These are phyloP conservation scores for Hypoxylon sp. DNA, from an alignment of 2,329 filamentous ascomycete genomes.

Conservation along the genomic window DNA sequence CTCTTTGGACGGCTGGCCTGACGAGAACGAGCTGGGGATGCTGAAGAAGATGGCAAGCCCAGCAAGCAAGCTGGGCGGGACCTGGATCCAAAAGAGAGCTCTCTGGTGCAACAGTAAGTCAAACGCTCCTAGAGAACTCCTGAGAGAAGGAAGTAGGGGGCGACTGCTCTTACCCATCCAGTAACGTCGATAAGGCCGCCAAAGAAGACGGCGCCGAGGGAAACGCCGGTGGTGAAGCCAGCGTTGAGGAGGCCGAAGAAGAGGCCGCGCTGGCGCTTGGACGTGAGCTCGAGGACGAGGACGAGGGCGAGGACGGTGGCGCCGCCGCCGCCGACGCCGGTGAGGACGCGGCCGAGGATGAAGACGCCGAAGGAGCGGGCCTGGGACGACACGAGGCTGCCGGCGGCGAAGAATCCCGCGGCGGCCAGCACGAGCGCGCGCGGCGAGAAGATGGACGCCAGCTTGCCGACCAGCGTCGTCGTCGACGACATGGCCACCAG, in stretches of 20 bases:
- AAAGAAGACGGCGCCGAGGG: conserved; percentile 74
- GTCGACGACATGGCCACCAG: conserved; percentile 68
- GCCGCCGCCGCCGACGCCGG: conserved; percentile 74
- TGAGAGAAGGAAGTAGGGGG: not conserved
- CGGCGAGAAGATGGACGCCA: conserved; percentile 78
- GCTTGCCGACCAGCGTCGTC: conserved; percentile 73
- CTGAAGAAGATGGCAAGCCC: conserved; percentile 70
- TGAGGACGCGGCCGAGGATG: conserved; percentile 71
- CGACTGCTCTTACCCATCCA: conserved; percentile 76
- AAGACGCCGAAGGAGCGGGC: conserved; percentile 69
- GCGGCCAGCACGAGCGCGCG: conserved; percentile 70
- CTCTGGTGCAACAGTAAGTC: conserved; percentile 50
- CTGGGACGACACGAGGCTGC: conserved; percentile 69
- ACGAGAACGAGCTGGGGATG: conserved; percentile 61
- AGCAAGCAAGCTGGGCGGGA: conserved; percentile 67
- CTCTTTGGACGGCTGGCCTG: conserved; percentile 48
- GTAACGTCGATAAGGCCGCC: conserved; percentile 68
- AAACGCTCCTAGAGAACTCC: not conserved
- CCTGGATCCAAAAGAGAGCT: conserved; percentile 78
- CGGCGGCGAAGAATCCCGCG: conserved; percentile 64
- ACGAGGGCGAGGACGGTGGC: conserved; percentile 78
- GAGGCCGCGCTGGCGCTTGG: conserved; percentile 71
- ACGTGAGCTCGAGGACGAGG: conserved; percentile 76
- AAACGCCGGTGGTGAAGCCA: conserved; percentile 74
- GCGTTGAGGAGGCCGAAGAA: conserved; percentile 79